Conservation (phyloP, 352 stramenopile genomes). For the Pythium dissotocum region DNA sequence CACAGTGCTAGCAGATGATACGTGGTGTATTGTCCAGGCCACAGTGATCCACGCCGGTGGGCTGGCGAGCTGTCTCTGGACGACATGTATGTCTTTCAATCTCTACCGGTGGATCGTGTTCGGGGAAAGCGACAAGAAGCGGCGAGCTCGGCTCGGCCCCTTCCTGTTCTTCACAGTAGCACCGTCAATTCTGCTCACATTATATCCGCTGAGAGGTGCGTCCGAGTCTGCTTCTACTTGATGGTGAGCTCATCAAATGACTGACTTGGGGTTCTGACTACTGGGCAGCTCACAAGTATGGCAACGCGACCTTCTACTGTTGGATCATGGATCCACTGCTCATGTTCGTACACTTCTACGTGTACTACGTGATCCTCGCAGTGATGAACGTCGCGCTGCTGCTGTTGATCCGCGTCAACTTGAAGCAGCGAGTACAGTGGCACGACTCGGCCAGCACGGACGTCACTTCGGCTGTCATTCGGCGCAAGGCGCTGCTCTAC, state of each 20-base stretch:
- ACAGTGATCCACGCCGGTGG: conserved; percentile 53
- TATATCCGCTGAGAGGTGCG: conserved; percentile 62
- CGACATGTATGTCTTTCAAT: conserved; percentile 80
- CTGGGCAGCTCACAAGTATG: conserved; percentile 53
- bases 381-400: conserved; percentile 74
- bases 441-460: conserved; percentile 66
- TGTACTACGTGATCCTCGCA: conserved; percentile 67
- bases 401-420: conserved; percentile 60
- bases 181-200: conserved; percentile 44
- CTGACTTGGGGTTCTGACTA: background rate
- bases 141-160: conserved; percentile 50
- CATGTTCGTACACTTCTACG: conserved; percentile 81
- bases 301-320: conserved; percentile 83
- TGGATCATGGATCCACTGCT: conserved; percentile 66
- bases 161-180: conserved; percentile 61
- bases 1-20: conserved; percentile 37
- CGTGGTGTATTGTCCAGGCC: conserved; percentile 58
- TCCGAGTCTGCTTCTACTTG: background rate
- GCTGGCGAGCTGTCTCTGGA: conserved; percentile 68
- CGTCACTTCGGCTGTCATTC: conserved; percentile 69
- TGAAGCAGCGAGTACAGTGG: conserved; percentile 62
- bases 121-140: conserved; percentile 67
- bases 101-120: conserved; percentile 80
- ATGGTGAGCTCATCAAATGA: background rate
- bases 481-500: conserved; percentile 67